phyloP scores from a whole-genome alignment of 139 green algal genomes.

The Auxenochlorella pyrenoidosa region DNA sequence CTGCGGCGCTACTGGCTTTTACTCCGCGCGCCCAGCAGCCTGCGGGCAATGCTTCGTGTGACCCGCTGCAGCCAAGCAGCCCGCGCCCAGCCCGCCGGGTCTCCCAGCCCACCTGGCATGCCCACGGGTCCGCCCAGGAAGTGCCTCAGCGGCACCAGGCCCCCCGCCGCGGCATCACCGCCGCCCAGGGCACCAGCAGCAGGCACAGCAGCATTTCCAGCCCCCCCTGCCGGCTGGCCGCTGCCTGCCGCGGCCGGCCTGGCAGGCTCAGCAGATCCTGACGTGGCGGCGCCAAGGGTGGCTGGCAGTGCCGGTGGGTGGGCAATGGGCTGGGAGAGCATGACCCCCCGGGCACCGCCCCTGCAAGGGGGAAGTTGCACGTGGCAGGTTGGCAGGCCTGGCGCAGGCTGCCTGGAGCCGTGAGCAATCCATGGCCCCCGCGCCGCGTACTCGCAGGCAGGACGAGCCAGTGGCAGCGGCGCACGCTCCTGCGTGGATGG shows the following conservation, averaged over 20 bases:
- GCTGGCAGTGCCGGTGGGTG: neutral
- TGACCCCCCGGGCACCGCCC: conserved; percentile 40
- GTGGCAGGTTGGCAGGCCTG: no score
- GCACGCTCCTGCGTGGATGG: no score
- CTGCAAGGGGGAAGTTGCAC: neutral
- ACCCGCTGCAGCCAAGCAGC: no score
- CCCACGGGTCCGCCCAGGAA: conserved; percentile 59
- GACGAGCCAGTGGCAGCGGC: no score
- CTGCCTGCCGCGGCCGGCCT: neutral
- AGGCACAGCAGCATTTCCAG: neutral
- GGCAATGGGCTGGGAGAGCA: conserved; percentile 51
- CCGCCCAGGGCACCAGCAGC: neutral
- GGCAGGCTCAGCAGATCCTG: neutral
- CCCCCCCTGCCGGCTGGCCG: no score
- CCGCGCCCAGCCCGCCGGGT: no score
- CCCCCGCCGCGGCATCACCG: neutral
- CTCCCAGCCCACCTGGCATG: conserved; percentile 36
- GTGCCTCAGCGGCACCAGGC: conserved; percentile 28
- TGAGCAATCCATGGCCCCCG: no score
- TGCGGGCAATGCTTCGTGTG: no score
- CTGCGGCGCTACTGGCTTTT: no score
- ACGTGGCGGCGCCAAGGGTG: neutral
- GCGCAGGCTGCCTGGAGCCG: no score
- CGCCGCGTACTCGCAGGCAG: no score
- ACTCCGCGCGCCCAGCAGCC: neutral